A percentile compares a stretch with the other conserved stretches of the same genome.
These are phyloP conservation scores for Lichtheimia ramosa DNA, from an alignment of 371 early-diverging fungal genomes.

Conservation along the genomic window DNA sequence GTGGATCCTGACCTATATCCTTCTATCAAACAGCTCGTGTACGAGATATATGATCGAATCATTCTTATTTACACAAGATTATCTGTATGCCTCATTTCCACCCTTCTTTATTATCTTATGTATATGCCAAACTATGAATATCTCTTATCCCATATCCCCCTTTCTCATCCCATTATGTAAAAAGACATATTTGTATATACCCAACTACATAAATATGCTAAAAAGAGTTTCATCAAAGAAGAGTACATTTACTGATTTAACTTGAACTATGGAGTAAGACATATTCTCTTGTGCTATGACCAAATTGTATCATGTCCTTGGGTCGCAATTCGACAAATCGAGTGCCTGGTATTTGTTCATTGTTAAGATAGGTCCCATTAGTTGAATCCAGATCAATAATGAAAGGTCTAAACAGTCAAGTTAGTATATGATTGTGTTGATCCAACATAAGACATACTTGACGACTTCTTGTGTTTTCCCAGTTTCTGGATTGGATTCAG, in stretches of 20 bases:
- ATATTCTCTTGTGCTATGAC: conserved; percentile 87
- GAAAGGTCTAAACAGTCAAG: conserved; percentile 65
- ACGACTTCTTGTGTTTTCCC: conserved; percentile 38
- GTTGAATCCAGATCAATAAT: conserved; percentile 92
- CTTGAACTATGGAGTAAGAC: conserved; percentile 76
- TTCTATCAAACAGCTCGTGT: not conserved
- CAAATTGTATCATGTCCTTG: conserved; percentile 88
- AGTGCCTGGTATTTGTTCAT: conserved; percentile 67
- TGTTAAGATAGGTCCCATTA: conserved; percentile 90
- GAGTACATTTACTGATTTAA: conserved; percentile 39
- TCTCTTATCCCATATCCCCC: not conserved
- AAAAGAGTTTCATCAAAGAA: conserved; percentile 17
- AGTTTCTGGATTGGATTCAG: conserved; percentile 32
- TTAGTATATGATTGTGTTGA: too few species aligned
- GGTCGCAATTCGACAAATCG: conserved; percentile 82
- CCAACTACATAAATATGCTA: too few species aligned
- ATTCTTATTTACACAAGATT: not conserved
- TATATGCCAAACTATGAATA: not conserved
- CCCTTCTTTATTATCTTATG: not conserved
- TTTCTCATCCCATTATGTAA: conserved; percentile 21
- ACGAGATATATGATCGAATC: not conserved
- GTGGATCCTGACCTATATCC: too few species aligned
- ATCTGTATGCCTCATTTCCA: conserved; percentile 5
- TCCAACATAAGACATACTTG: conserved; percentile 39
- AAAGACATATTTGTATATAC: conserved; percentile 39